Conservation (phyloP, 2,329 filamentous ascomycete genomes). For the Nemania sp. region DNA sequence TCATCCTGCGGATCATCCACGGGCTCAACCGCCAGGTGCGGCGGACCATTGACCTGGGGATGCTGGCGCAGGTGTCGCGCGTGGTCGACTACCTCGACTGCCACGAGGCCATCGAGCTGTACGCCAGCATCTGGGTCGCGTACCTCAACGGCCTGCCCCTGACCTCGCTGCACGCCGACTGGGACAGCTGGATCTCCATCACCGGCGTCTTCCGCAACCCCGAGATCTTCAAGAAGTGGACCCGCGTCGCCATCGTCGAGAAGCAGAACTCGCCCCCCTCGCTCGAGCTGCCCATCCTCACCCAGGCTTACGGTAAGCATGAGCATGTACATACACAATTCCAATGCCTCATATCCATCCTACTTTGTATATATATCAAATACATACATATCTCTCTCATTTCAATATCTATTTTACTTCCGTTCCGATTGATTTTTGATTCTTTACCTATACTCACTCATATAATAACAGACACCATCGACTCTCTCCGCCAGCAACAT, state of each 20-base stretch:
- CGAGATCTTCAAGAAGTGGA: conserved; percentile 7
- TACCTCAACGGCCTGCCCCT: background rate
- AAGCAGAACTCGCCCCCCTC: conserved; percentile 11
- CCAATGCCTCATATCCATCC: too few relatives aligned
- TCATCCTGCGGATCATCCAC: conserved; percentile 15
- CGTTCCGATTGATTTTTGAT: background rate
- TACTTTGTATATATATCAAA: too few relatives aligned
- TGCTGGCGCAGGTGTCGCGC: conserved; percentile 13
- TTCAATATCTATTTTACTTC: too few relatives aligned
- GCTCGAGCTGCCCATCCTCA: conserved; percentile 10
- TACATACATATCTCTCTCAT: too few relatives aligned
- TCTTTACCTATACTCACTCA: background rate
- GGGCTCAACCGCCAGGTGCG: conserved; percentile 16
- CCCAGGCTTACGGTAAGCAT: conserved; percentile 16
- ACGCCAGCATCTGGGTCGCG: conserved; percentile 14
- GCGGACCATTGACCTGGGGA: conserved; percentile 8
- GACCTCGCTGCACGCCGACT: background rate
- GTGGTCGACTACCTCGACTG: conserved; percentile 16
- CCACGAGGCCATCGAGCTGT: conserved; percentile 20
- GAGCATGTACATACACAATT: too few relatives aligned
- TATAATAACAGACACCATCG: conserved; percentile 13
- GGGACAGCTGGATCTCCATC: conserved; percentile 17
- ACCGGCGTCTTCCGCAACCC: conserved; percentile 12
- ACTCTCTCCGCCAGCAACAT: conserved; percentile 9
- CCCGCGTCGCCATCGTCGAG: conserved; percentile 17